Conservation (phyloP, 106 monocot genomes). For the Dioscorea zingiberensis region DNA sequence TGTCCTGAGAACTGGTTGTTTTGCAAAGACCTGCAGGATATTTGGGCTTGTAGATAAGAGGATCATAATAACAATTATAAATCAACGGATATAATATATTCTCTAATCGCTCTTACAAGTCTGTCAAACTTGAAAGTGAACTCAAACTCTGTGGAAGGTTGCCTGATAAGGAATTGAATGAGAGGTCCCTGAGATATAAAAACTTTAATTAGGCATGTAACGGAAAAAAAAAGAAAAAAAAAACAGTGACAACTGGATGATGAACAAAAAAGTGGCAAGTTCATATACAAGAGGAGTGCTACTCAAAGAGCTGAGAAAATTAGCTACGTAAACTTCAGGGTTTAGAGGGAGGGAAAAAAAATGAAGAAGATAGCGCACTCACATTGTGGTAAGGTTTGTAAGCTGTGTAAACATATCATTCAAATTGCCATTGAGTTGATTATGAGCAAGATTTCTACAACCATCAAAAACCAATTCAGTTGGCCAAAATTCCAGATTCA, state of each 20-base stretch:
- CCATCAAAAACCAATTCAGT: no score
- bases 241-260: no score
- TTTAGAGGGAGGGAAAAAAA: no score
- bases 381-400: conserved; percentile 52
- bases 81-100: neutral
- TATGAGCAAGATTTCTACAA: conserved; percentile 55
- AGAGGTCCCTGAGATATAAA: conserved; percentile 53
- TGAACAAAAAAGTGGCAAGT: no score
- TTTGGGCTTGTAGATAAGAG: neutral
- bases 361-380: conserved; percentile 3
- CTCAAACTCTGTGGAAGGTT: conserved; percentile 58
- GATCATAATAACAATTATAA: neutral
- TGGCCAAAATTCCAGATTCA: no score
- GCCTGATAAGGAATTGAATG: conserved; percentile 59
- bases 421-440: conserved; percentile 54
- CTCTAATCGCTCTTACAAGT: conserved; percentile 37
- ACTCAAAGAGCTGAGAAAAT: no score
- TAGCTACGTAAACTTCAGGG: no score
- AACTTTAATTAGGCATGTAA: neutral
- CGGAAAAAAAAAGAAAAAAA: no score
- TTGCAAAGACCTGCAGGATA: conserved; percentile 56
- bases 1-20: conserved; percentile 80
- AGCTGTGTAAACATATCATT: conserved; percentile 43
- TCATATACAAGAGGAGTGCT: no score
- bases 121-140: conserved; percentile 36